phyloP scores from a whole-genome alignment of 148 eudicot species.

The Cornus controversa region DNA sequence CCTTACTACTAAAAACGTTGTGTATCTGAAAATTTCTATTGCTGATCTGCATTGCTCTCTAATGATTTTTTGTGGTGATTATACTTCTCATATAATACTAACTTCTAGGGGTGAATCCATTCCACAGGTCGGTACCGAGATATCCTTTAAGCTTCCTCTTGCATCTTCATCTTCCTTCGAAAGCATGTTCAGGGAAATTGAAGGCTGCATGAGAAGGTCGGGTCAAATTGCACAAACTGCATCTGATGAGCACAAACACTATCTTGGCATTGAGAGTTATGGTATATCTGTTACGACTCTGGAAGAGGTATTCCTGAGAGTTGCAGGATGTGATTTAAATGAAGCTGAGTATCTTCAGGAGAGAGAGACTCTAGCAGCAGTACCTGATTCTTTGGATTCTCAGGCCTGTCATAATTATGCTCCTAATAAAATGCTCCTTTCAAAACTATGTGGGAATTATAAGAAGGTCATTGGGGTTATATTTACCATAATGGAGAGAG shows the following conservation, averaged over 20 bases:
- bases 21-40: background rate
- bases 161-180: slow-evolving; percentile 86
- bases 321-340: slow-evolving; percentile 81
- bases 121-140: slow-evolving; percentile 84
- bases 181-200: slow-evolving; percentile 88
- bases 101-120: slow-evolving; percentile 16
- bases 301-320: slow-evolving; percentile 96
- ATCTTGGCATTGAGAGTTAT: slow-evolving; percentile 82
- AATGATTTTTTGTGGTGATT: background rate
- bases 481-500: slow-evolving; percentile 45
- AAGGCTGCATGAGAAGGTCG: slow-evolving; percentile 69
- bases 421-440: slow-evolving; percentile 26
- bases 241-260: slow-evolving; percentile 30
- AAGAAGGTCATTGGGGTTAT: slow-evolving; percentile 39
- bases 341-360: slow-evolving; percentile 46
- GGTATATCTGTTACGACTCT: slow-evolving; percentile 97
- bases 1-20: no score
- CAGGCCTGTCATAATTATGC: slow-evolving; percentile 39
- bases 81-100: background rate
- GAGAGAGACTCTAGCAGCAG: slow-evolving; percentile 17
- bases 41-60: background rate
- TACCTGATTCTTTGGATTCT: slow-evolving; percentile 33
- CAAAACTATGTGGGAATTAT: slow-evolving; percentile 47
- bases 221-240: slow-evolving; percentile 28
- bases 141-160: slow-evolving; percentile 91